A percentile compares a stretch with the other conserved stretches of the same genome.
phyloP scores from a whole-genome alignment of 208 protist genomes.

The Phytomonas sp. region DNA sequence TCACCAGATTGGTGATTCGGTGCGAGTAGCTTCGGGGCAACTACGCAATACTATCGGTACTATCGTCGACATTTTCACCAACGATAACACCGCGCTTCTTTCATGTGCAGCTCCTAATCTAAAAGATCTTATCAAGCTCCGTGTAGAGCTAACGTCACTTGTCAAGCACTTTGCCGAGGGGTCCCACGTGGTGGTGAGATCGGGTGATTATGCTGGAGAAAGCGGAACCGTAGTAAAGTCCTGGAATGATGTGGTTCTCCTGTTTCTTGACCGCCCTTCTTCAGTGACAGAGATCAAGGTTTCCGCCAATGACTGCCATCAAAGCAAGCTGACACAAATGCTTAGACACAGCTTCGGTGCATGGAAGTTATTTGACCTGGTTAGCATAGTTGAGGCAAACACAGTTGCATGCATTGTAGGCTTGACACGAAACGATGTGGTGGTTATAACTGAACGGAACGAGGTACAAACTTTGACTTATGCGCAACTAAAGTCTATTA shows the following conservation, averaged over 20 bases:
- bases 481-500: constrained; percentile 57
- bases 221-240: constrained; percentile 84
- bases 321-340: constrained; percentile 67
- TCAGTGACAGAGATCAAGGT: constrained; percentile 59
- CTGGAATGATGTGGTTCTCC: constrained; percentile 53
- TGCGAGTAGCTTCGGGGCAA: constrained; percentile 70
- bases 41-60: constrained; percentile 62
- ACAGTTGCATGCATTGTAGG: constrained; percentile 70
- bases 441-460: constrained; percentile 77
- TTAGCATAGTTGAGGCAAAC: constrained; percentile 54
- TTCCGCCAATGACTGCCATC: constrained; percentile 76
- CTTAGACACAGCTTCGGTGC: constrained; percentile 55
- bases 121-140: constrained; percentile 48
- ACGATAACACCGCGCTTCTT: constrained; percentile 57
- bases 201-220: constrained; percentile 68
- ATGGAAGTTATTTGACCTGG: constrained; percentile 79
- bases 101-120: constrained; percentile 49
- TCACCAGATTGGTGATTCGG: constrained; percentile 54
- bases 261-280: constrained; percentile 66
- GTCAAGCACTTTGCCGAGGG: constrained; percentile 80
- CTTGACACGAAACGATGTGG: constrained; percentile 52
- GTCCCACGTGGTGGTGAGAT: constrained; percentile 77
- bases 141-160: constrained; percentile 70
- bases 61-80: constrained; percentile 69
- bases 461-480: constrained; percentile 61